Evolutionary conservation across 2,329 filamentous ascomycete genomes (phyloP).

Genomic region (Hypoxylon rubiginosum): DNA sequence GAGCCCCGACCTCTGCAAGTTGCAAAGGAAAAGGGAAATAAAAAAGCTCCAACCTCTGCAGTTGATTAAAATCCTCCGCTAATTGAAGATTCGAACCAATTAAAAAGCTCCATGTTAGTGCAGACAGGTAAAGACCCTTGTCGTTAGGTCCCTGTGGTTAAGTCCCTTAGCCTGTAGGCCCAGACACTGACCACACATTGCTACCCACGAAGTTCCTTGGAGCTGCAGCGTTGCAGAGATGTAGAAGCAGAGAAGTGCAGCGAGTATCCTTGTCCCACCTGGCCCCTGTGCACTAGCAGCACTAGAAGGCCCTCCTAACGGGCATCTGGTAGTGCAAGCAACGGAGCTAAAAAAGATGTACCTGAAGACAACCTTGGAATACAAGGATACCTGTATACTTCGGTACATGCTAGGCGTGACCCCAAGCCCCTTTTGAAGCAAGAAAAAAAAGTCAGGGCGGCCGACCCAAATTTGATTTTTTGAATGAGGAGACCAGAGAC

Average conservation of each 20-base stretch:
- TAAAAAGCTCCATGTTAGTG: constrained; percentile 28
- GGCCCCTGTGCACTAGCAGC: constrained; percentile 23
- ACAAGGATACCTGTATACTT: constrained; percentile 8
- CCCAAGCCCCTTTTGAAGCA: constrained; percentile 42
- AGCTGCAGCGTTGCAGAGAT: neutral
- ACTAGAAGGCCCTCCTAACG: constrained; percentile 4
- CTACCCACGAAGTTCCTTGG: constrained; percentile 30
- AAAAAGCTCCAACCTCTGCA: constrained; percentile 31
- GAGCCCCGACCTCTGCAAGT: too few species aligned
- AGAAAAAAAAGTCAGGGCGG: constrained; percentile 24
- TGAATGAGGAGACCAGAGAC: constrained; percentile 41
- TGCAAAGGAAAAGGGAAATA: constrained; percentile 7
- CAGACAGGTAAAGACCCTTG: constrained; percentile 31
- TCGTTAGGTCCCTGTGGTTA: constrained; percentile 29
- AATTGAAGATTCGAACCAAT: constrained; percentile 34
- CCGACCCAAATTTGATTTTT: constrained; percentile 42
- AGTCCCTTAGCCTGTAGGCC: constrained; percentile 22
- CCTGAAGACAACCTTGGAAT: constrained; percentile 17
- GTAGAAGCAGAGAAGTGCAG: constrained; percentile 15
- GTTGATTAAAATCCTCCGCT: constrained; percentile 41
- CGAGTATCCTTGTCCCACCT: constrained; percentile 29
- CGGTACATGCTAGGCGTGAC: constrained; percentile 14
- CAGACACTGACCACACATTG: constrained; percentile 30
- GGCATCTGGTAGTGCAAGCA: constrained; percentile 14
- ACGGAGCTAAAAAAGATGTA: constrained; percentile 17